Evolutionary conservation across 192 early-diverging fungal species (phyloP).

Genomic region (Powellomyces hirtus): DNA sequence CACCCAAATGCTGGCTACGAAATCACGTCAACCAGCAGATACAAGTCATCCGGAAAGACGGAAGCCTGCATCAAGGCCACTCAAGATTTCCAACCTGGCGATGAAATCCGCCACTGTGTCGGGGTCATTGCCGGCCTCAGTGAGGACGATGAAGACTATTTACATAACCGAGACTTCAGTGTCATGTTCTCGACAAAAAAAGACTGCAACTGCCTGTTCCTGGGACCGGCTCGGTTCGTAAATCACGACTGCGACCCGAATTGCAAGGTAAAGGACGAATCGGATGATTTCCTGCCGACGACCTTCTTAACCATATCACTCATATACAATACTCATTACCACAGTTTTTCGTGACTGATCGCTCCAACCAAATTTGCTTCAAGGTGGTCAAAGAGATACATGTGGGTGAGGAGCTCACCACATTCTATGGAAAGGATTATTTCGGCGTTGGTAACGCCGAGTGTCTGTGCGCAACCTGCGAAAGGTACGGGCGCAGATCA

Average conservation of each 20-base stretch:
- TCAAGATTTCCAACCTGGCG: conserved; percentile 45
- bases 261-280: conserved; percentile 43
- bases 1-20: conserved; percentile 62
- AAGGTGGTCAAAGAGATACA: conserved; percentile 64
- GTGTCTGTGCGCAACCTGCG: conserved; percentile 73
- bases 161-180: conserved; percentile 59
- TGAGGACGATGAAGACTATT: conserved; percentile 39
- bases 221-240: conserved; percentile 72
- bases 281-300: too few relatives aligned
- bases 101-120: conserved; percentile 43
- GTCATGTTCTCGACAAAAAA: conserved; percentile 64
- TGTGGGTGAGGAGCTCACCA: conserved; percentile 71
- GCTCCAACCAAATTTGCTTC: conserved; percentile 54
- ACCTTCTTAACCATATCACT: too few relatives aligned
- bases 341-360: too few relatives aligned
- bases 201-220: conserved; percentile 57
- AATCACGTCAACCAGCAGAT: conserved; percentile 56
- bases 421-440: conserved; percentile 64
- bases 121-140: conserved; percentile 57
- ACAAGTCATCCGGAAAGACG: conserved; percentile 48
- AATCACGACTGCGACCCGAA: conserved; percentile 77
- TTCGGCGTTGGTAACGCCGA: conserved; percentile 68
- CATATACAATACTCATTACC: too few relatives aligned
- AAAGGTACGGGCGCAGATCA: too few relatives aligned
- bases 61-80: conserved; percentile 51